These are phyloP conservation scores for Cenococcum geophilum DNA, from an alignment of 495 filamentous ascomycete species.

Conservation along the genomic window DNA sequence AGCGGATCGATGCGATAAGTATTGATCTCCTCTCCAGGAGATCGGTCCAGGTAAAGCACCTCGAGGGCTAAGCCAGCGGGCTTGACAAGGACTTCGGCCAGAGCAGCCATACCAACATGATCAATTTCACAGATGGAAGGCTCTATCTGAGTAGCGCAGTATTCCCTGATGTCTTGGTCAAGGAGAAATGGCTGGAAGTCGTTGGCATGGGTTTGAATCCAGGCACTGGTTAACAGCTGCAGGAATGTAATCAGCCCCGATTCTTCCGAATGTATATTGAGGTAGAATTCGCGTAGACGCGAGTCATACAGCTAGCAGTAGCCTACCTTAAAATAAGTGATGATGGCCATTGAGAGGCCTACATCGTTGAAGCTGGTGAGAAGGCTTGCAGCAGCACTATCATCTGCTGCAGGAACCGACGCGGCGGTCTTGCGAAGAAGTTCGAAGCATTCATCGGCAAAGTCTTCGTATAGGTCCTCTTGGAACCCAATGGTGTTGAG, in stretches of 20 bases:
- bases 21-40: constrained; percentile 71
- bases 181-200: constrained; percentile 66
- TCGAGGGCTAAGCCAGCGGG: constrained; percentile 75
- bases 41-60: constrained; percentile 87
- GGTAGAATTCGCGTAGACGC: background rate
- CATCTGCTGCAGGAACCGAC: constrained; percentile 44
- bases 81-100: constrained; percentile 74
- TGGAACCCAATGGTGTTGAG: constrained; percentile 64
- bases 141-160: constrained; percentile 65
- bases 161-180: constrained; percentile 54
- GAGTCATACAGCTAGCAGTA: background rate
- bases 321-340: constrained; percentile 61
- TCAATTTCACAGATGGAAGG: constrained; percentile 79
- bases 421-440: constrained; percentile 55
- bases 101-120: constrained; percentile 68
- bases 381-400: constrained; percentile 54
- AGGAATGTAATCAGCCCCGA: constrained; percentile 28
- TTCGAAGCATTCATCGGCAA: constrained; percentile 65
- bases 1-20: constrained; percentile 53
- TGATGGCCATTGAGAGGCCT: constrained; percentile 60
- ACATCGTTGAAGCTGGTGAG: constrained; percentile 69
- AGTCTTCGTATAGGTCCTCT: constrained; percentile 69
- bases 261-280: constrained; percentile 13
- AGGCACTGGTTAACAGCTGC: constrained; percentile 79
- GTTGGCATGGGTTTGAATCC: constrained; percentile 68